These are phyloP conservation scores for Chlorella sp. DNA, from an alignment of 139 green algal species.

Conservation along the genomic window DNA sequence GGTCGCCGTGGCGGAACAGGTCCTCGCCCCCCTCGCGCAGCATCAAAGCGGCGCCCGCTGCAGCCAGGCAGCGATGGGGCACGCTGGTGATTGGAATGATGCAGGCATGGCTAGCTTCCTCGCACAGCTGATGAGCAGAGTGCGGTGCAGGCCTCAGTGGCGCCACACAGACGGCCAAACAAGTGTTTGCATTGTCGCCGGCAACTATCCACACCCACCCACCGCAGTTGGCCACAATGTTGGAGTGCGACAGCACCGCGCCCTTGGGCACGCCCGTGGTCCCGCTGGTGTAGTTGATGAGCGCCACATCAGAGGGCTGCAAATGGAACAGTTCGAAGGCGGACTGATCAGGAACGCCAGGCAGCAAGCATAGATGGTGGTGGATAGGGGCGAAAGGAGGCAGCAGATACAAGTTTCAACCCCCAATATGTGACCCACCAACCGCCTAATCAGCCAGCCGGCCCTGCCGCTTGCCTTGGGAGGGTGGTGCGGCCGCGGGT, in stretches of 20 bases:
- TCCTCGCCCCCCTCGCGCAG: background rate
- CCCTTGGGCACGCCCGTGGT: slow-evolving; percentile 91
- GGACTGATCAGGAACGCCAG: too few relatives aligned
- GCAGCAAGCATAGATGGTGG: background rate
- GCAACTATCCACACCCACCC: slow-evolving; percentile 26
- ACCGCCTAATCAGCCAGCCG: background rate
- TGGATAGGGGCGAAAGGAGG: background rate
- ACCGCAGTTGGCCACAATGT: slow-evolving; percentile 80
- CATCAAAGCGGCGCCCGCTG: slow-evolving; percentile 17
- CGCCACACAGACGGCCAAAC: too few relatives aligned
- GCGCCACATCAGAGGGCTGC: slow-evolving; percentile 77
- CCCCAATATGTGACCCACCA: background rate
- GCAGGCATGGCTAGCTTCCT: too few relatives aligned
- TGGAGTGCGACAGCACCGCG: slow-evolving; percentile 83
- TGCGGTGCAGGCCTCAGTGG: background rate
- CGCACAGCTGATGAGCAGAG: too few relatives aligned
- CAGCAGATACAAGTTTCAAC: background rate
- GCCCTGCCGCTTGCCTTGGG: slow-evolving; percentile 39
- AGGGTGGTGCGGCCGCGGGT: slow-evolving; percentile 82
- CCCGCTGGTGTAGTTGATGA: slow-evolving; percentile 97
- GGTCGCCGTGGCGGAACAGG: slow-evolving; percentile 22
- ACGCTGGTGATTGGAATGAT: too few relatives aligned
- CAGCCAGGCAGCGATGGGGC: background rate
- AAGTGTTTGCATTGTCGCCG: too few relatives aligned
- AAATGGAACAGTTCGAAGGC: too few relatives aligned